Evolutionary conservation across 305 asterid species (phyloP).

Genomic region (Fraxinus floribunda): DNA sequence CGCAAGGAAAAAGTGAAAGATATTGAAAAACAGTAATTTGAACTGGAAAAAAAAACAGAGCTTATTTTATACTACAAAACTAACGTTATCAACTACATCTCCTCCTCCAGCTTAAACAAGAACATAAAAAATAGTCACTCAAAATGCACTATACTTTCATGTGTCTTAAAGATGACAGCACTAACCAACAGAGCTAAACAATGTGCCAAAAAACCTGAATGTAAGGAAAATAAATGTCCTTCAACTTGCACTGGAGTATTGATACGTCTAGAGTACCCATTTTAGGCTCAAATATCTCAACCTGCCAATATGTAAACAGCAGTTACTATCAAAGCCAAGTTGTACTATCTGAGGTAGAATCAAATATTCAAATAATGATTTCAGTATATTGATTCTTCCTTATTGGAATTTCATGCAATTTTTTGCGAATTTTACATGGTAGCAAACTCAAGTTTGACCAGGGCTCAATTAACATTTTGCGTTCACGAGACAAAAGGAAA

Average conservation of each 20-base stretch:
- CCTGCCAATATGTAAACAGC: constrained; percentile 39
- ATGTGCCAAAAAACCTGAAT: constrained; percentile 55
- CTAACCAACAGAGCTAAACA: constrained; percentile 8
- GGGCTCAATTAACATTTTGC: background rate
- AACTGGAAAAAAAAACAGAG: background rate
- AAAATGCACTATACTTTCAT: background rate
- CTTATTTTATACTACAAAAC: background rate
- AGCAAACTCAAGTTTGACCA: background rate
- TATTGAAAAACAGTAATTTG: background rate
- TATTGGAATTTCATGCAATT: background rate
- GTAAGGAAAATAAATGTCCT: constrained; percentile 86
- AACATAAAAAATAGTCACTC: background rate
- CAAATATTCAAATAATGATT: background rate
- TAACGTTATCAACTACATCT: background rate
- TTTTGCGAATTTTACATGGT: background rate
- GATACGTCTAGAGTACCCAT: constrained; percentile 25
- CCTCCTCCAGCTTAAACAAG: background rate
- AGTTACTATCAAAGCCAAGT: background rate
- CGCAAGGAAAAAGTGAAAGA: background rate
- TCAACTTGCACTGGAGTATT: constrained; percentile 42
- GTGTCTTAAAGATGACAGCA: background rate
- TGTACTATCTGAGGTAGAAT: background rate
- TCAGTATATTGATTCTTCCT: background rate
- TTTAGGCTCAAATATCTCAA: constrained; percentile 53
- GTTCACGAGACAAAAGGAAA: background rate